Base-by-base conservation (phyloP, 2,329 filamentous ascomycete species). In the Fusarium torreyae region DNA sequence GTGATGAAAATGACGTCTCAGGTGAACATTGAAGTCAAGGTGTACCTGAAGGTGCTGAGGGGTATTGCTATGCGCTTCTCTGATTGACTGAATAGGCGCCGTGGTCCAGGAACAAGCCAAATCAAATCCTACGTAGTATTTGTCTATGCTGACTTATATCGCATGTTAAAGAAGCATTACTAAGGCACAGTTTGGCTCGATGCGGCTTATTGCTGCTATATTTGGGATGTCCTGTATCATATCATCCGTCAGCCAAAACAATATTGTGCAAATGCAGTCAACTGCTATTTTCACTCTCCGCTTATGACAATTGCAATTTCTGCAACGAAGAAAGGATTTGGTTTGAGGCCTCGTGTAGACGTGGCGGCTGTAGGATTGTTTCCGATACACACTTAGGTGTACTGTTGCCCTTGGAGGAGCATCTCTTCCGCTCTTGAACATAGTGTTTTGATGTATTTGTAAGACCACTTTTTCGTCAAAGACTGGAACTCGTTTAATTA, bases 131-230 rank as follows among this genome's bases (percentile, higher is more conserved):
- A 31, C 28, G 22, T 24, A 24, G 22, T 24, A 24, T 24, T 31
- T 31, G 28, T 31, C 28, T 22, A 8, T 34, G 22, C 55, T 60
- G 55, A 61, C 38, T 59, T 55, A 52, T 44, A 11, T 7, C 3
- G 24, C 15, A 15, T 18, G 26, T 3, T 15, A 3, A 9, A 7
- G 17, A 33, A 18, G 31, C 31, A 34, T 49, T 34, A 57, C 59
- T 57, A 43, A 44, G 13, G 26, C 22, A 18, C 3, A 31, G 10
- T 13, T 11, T 5, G 9, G 34, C 13, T 39, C 24, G 26, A 46
- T 33, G 24, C 22, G 60, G 36, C 55, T 44, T 34, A 33, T 60
- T 36, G 28, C 28, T 33, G 11, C 58, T 57, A 49, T 49, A 49
- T 63, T 44, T 63, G 50, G 50, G 11, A 3, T 8, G 7, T 11